A percentile compares a stretch with the other conserved stretches of the same genome.
Evolutionary conservation across 371 early-diverging fungal species (phyloP).

Genomic region (Mortierella sp.): DNA sequence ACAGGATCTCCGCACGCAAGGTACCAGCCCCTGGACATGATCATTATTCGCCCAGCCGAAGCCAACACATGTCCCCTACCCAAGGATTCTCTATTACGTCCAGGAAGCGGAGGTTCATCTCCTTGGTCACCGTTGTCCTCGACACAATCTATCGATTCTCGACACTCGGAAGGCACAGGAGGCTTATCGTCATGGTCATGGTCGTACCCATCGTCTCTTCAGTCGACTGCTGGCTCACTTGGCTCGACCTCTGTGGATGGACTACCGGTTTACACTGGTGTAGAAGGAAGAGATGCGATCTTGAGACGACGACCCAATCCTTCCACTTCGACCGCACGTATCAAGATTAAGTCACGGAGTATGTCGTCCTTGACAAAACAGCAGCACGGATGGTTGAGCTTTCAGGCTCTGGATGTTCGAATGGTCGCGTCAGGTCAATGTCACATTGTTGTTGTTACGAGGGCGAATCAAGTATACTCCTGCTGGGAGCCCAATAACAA

Average conservation of each 20-base stretch:
- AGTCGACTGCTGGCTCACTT: background rate
- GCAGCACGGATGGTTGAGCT: constrained; percentile 38
- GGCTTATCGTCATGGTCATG: constrained; percentile 39
- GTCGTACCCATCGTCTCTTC: constrained; percentile 22
- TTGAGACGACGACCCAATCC: background rate
- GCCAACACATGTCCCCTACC: background rate
- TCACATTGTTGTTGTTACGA: constrained; percentile 39
- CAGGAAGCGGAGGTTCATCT: constrained; percentile 1
- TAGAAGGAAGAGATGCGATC: background rate
- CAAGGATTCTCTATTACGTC: background rate
- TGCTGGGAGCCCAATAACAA: constrained; percentile 38
- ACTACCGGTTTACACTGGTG: background rate
- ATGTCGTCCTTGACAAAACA: constrained; percentile 35
- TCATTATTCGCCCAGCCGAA: constrained; percentile 23
- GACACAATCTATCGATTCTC: background rate
- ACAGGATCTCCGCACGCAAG: background rate
- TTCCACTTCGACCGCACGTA: background rate
- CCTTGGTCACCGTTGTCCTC: constrained; percentile 22
- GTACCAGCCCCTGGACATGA: constrained; percentile 31
- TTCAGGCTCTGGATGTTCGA: constrained; percentile 28
- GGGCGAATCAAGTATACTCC: constrained; percentile 34
- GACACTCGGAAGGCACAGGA: background rate
- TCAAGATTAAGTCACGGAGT: constrained; percentile 33
- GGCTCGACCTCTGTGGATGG: background rate
- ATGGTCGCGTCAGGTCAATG: constrained; percentile 33